Conservation (phyloP, 2,329 filamentous ascomycete species). For the Periconia macrospinosa region DNA sequence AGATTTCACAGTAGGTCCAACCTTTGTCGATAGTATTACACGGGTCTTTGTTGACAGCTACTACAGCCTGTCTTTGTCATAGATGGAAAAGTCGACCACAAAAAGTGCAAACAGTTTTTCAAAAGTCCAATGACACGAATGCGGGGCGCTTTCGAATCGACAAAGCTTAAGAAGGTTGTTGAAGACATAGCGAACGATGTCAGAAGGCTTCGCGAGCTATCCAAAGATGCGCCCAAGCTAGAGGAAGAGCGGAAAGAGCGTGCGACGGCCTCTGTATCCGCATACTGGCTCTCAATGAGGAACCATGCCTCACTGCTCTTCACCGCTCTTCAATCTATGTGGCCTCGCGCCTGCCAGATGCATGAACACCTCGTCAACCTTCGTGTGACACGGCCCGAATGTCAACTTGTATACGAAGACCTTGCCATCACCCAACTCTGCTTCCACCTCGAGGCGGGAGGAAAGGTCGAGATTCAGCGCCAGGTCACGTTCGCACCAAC, state of each 20-base stretch:
- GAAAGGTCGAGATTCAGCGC: background rate
- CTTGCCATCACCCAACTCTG: background rate
- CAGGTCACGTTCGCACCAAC: background rate
- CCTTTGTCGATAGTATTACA: too few species aligned
- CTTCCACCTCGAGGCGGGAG: background rate
- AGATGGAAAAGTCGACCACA: slow-evolving; percentile 1
- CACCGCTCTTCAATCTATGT: slow-evolving; percentile 4
- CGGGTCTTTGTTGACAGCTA: background rate
- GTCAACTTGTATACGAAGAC: background rate
- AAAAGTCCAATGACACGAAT: slow-evolving; percentile 2
- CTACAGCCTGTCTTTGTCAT: slow-evolving; percentile 2
- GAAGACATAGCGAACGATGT: slow-evolving; percentile 5
- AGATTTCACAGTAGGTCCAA: slow-evolving; percentile 1
- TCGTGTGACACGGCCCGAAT: background rate
- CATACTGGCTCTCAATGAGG: slow-evolving; percentile 5
- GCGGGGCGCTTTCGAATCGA: slow-evolving; percentile 2
- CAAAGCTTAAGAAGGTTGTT: slow-evolving; percentile 4
- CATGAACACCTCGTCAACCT: slow-evolving; percentile 3
- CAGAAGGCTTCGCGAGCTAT: slow-evolving; percentile 1
- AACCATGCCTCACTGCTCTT: slow-evolving; percentile 1
- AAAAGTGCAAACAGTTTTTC: slow-evolving; percentile 5
- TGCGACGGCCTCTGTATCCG: background rate
- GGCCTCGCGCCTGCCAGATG: slow-evolving; percentile 1
- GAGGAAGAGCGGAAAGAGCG: slow-evolving; percentile 3
- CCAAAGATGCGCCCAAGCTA: slow-evolving; percentile 2